These are phyloP conservation scores for Ligustrum vulgare DNA, from an alignment of 257 asterid genomes.

Conservation along the genomic window DNA sequence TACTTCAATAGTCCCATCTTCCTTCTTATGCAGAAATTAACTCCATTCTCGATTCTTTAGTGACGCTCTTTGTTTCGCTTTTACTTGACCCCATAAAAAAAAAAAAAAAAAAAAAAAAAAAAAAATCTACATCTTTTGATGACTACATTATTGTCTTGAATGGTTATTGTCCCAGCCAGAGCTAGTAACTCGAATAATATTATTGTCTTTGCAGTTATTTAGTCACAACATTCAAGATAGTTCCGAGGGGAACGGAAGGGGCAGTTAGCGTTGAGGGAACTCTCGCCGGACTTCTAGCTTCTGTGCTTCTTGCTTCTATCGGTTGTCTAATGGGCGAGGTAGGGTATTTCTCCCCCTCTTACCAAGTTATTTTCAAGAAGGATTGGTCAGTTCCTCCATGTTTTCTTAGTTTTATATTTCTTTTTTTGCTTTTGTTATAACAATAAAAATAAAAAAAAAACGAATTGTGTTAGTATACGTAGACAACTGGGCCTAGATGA, in stretches of 20 bases:
- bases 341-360: slow-evolving; percentile 16
- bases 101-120: not conserved
- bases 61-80: not conserved
- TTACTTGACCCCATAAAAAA: not conserved
- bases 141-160: not conserved
- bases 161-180: not conserved
- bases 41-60: not conserved
- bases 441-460: not conserved
- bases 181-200: not conserved
- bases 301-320: slow-evolving; percentile 75
- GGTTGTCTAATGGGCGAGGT: slow-evolving; percentile 70
- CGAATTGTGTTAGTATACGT: not conserved
- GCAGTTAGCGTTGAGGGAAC: slow-evolving; percentile 97
- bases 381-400: not conserved
- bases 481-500: not conserved
- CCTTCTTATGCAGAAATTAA: not conserved
- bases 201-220: slow-evolving; percentile 55
- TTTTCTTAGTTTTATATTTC: not conserved
- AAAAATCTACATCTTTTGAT: not conserved
- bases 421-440: not conserved
- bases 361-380: not conserved
- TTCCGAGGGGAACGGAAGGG: slow-evolving; percentile 97
- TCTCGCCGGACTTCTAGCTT: slow-evolving; percentile 78
- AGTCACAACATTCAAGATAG: slow-evolving; percentile 90
- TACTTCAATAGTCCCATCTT: slow-evolving; percentile 5